phyloP scores from a whole-genome alignment of 2,329 filamentous ascomycete genomes.

The Colletotrichum plurivorum region DNA sequence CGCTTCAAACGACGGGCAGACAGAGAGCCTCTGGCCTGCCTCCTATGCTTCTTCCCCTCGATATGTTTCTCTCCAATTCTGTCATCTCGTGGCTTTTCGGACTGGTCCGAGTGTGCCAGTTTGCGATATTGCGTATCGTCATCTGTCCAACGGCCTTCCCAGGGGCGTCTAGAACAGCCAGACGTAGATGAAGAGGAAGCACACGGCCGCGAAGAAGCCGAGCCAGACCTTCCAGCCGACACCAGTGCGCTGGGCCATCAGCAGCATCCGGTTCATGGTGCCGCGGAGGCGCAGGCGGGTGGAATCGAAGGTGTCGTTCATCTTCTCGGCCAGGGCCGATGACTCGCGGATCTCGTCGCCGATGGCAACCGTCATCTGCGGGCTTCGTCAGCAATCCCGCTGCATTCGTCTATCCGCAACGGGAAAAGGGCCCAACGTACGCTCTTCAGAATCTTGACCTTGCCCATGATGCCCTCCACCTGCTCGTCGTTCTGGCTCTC shows the following conservation, averaged over 20 bases:
- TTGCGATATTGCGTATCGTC: too few species aligned
- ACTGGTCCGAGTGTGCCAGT: too few species aligned
- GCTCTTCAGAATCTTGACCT: constrained; percentile 90
- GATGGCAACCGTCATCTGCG: constrained; percentile 89
- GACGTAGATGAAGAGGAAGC: constrained; percentile 89
- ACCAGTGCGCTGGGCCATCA: constrained; percentile 96
- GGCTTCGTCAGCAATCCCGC: constrained; percentile 32
- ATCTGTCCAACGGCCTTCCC: not conserved
- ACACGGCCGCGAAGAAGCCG: constrained; percentile 86
- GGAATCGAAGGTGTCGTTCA: constrained; percentile 94
- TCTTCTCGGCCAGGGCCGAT: constrained; percentile 89
- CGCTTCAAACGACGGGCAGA: not conserved
- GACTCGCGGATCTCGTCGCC: constrained; percentile 96
- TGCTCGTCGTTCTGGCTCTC: constrained; percentile 96
- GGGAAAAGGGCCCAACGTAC: constrained; percentile 65
- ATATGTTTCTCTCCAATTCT: too few species aligned
- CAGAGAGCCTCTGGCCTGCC: not conserved
- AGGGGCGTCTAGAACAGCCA: constrained; percentile 79
- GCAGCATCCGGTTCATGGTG: constrained; percentile 96
- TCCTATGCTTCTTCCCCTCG: not conserved
- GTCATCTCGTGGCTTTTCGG: too few species aligned
- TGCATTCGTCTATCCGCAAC: too few species aligned
- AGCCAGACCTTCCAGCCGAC: constrained; percentile 97
- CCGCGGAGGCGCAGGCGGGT: constrained; percentile 85
- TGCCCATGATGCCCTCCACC: constrained; percentile 90